A percentile compares a stretch with the other conserved stretches of the same genome.
Evolutionary conservation across 1,139 yeast species (phyloP).

Genomic region (Debaryomyces robertsiae): DNA sequence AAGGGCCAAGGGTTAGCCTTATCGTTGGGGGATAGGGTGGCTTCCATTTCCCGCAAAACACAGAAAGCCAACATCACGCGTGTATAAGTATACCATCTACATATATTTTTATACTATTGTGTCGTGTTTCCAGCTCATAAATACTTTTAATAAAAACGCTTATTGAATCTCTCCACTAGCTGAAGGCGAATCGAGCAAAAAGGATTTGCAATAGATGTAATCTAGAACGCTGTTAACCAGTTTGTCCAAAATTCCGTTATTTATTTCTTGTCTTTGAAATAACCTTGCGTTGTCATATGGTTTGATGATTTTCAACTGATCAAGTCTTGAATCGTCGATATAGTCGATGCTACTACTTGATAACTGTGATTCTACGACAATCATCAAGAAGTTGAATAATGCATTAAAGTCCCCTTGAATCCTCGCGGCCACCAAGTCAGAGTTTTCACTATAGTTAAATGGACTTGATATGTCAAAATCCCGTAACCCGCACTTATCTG

Average conservation of each 20-base stretch:
- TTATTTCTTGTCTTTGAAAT: constrained; percentile 24
- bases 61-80: constrained; percentile 27
- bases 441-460: constrained; percentile 15
- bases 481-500: constrained; percentile 9
- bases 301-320: constrained; percentile 25
- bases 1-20: constrained; percentile 98
- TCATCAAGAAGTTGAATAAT: constrained; percentile 20
- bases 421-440: constrained; percentile 14
- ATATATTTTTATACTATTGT: constrained; percentile 10
- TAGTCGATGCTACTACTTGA: constrained; percentile 10
- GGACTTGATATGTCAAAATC: constrained; percentile 16
- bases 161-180: background rate
- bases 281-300: constrained; percentile 31
- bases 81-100: constrained; percentile 19
- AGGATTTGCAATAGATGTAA: constrained; percentile 17
- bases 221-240: constrained; percentile 20
- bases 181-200: constrained; percentile 3
- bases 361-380: constrained; percentile 14
- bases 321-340: constrained; percentile 20
- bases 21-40: constrained; percentile 92
- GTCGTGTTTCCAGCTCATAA: constrained; percentile 7
- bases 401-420: constrained; percentile 26
- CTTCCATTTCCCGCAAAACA: constrained; percentile 67
- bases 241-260: constrained; percentile 18
- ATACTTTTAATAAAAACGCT: constrained; percentile 3